Evolutionary conservation across 768 basidiomycete species (phyloP).

Genomic region (Termitomyces sp.): DNA sequence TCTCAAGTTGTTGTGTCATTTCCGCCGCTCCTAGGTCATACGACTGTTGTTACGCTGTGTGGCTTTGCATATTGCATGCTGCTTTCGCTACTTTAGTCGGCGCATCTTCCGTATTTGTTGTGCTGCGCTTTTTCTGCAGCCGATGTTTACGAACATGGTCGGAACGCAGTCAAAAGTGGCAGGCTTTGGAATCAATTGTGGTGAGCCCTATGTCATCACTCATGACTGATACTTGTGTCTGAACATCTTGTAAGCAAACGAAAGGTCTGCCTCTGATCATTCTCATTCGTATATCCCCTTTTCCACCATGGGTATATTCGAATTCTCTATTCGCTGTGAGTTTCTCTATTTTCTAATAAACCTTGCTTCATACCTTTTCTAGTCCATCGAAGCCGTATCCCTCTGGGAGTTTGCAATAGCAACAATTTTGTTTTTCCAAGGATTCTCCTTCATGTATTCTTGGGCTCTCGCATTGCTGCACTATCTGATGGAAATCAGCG

Average conservation of each 20-base stretch:
- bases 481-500: constrained; percentile 76
- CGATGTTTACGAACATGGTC: constrained; percentile 55
- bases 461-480: constrained; percentile 68
- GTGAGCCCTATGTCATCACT: constrained; percentile 34
- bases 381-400: constrained; percentile 72
- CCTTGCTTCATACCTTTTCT: not conserved
- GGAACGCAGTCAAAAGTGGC: constrained; percentile 63
- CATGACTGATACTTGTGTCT: not conserved
- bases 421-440: constrained; percentile 67
- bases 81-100: constrained; percentile 56
- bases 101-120: constrained; percentile 54
- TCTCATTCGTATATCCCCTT: constrained; percentile 73
- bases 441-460: constrained; percentile 66
- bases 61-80: constrained; percentile 82
- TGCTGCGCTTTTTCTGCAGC: constrained; percentile 55
- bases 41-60: constrained; percentile 58
- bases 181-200: constrained; percentile 69
- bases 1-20: constrained; percentile 43
- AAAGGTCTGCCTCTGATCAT: constrained; percentile 81
- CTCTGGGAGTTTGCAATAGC: constrained; percentile 74
- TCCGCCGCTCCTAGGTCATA: constrained; percentile 63
- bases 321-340: constrained; percentile 74
- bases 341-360: constrained; percentile 6
- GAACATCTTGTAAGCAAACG: constrained; percentile 37
- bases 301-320: constrained; percentile 88